Conservation (phyloP, 768 basidiomycete genomes). For the Lactarius trivialis region DNA sequence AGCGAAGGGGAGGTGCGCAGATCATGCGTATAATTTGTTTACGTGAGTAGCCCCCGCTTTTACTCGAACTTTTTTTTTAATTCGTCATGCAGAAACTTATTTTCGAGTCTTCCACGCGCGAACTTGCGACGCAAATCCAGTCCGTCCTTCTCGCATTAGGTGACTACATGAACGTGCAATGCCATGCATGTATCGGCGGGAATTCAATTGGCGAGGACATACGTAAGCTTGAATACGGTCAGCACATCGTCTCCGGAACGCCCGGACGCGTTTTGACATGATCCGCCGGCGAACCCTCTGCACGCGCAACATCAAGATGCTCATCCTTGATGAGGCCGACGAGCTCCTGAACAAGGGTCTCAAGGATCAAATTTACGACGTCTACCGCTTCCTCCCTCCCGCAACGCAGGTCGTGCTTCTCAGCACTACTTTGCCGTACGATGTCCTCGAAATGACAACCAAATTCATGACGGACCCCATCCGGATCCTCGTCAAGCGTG, state of each 20-base stretch:
- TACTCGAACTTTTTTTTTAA: not conserved
- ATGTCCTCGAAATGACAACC: no score
- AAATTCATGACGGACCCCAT: no score
- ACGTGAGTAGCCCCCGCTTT: not conserved
- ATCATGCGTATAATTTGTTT: no score
- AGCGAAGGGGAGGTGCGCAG: no score
- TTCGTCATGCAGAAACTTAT: conserved; percentile 64
- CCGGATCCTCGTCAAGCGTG: conserved; percentile 31
- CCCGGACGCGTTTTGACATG: conserved; percentile 98
- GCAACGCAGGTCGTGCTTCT: conserved; percentile 49
- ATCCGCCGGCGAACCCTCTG: conserved; percentile 89
- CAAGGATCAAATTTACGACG: conserved; percentile 99
- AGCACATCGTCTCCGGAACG: conserved; percentile 95
- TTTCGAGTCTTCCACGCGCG: conserved; percentile 94
- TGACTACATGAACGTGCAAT: conserved; percentile 99
- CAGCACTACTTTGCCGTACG: no score
- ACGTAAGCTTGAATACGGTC: conserved; percentile 93
- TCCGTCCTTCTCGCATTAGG: conserved; percentile 93
- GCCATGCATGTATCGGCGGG: conserved; percentile 97
- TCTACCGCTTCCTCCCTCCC: conserved; percentile 94
- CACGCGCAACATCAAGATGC: conserved; percentile 97
- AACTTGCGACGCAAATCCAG: conserved; percentile 98
- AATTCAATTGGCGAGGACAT: conserved; percentile 97
- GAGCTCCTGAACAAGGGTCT: conserved; percentile 96
- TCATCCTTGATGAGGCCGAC: conserved; percentile 91